Evolutionary conservation across 2,329 filamentous ascomycete genomes (phyloP).

Genomic region (Alternaria postmessia): DNA sequence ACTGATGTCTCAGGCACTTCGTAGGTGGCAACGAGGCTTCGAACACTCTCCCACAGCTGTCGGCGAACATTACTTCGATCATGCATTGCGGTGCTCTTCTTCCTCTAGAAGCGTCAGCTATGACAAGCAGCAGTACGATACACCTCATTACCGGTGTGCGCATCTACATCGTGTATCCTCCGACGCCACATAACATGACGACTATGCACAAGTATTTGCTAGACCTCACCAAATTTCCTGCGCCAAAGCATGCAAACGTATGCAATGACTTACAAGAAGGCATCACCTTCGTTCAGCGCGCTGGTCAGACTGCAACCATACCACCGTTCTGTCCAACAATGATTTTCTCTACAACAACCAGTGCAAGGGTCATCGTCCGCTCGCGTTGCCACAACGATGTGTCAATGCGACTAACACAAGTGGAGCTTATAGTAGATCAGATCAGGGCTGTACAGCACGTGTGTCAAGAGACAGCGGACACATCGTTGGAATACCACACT

Average conservation of each 20-base stretch:
- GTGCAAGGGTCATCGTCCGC: background rate
- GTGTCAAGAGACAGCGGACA: background rate
- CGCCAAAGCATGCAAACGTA: background rate
- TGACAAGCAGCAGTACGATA: background rate
- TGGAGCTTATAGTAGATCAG: background rate
- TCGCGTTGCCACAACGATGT: background rate
- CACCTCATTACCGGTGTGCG: constrained; percentile 1
- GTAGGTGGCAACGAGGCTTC: background rate
- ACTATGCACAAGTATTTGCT: background rate
- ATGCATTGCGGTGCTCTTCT: constrained; percentile 10
- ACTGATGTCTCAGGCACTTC: background rate
- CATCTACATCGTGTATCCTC: constrained; percentile 3
- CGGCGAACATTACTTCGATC: background rate
- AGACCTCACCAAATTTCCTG: background rate
- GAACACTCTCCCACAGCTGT: background rate
- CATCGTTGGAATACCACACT: background rate
- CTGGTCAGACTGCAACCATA: background rate
- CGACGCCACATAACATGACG: constrained; percentile 3
- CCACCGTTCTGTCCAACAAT: constrained; percentile 2
- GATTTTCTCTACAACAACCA: background rate
- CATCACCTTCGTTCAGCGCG: background rate
- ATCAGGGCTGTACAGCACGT: background rate
- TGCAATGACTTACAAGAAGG: background rate
- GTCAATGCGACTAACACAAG: background rate
- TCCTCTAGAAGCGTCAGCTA: background rate